phyloP scores from a whole-genome alignment of 306 rosid species.

The Cucumis melo region DNA sequence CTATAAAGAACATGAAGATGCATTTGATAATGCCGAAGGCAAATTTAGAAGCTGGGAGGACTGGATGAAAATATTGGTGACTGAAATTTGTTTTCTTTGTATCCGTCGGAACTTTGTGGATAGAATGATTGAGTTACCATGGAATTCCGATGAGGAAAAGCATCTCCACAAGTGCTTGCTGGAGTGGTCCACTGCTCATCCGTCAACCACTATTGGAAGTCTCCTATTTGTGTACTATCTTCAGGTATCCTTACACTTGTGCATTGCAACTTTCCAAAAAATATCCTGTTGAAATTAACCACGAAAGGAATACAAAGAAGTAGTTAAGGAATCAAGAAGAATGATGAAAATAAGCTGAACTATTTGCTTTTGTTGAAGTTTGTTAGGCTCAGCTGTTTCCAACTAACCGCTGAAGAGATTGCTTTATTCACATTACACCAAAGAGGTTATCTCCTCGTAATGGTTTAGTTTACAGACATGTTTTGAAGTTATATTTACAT shows the following conservation, averaged over 20 bases:
- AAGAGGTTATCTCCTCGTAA: neutral
- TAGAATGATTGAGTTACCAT: slow-evolving; percentile 82
- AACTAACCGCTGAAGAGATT: neutral
- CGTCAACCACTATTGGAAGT: slow-evolving; percentile 60
- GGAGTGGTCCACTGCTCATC: slow-evolving; percentile 60
- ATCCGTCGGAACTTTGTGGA: slow-evolving; percentile 85
- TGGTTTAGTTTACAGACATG: neutral
- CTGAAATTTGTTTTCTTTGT: slow-evolving; percentile 88
- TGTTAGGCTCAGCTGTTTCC: neutral
- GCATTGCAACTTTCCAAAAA: neutral
- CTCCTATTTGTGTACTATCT: slow-evolving; percentile 85
- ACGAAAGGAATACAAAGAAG: neutral
- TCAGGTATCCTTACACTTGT: slow-evolving; percentile 45
- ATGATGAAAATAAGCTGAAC: neutral
- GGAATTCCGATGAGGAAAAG: slow-evolving; percentile 91
- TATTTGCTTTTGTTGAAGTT: neutral
- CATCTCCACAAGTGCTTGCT: slow-evolving; percentile 69
- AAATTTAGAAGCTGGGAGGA: slow-evolving; percentile 39
- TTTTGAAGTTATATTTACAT: neutral
- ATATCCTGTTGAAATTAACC: neutral
- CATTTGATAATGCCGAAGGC: slow-evolving; percentile 24
- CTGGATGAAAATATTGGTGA: slow-evolving; percentile 80
- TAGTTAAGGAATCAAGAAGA: neutral
- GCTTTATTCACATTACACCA: neutral
- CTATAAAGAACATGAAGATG: slow-evolving; percentile 27